phyloP scores from a whole-genome alignment of 345 rosid genomes.

The Fremontodendron californicum region DNA sequence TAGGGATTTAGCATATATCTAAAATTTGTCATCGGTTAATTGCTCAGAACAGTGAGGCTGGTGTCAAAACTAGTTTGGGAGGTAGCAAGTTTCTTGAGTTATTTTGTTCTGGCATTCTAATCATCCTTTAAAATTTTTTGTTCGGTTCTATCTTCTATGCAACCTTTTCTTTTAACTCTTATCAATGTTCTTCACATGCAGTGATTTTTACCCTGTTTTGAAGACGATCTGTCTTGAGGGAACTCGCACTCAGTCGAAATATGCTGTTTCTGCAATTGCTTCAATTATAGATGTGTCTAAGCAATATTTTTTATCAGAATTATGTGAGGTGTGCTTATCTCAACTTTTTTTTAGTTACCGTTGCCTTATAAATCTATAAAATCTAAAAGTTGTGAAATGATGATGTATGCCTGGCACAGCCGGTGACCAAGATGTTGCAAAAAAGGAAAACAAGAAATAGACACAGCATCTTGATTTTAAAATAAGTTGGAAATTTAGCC shows the following conservation, averaged over 20 bases:
- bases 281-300: slow-evolving; percentile 54
- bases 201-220: slow-evolving; percentile 63
- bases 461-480: neutral
- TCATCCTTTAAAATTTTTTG: neutral
- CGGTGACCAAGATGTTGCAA: neutral
- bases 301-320: slow-evolving; percentile 39
- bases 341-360: neutral
- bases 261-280: slow-evolving; percentile 81
- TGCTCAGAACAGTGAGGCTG: neutral
- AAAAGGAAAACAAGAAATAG: neutral
- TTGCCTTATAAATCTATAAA: neutral
- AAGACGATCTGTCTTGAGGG: slow-evolving; percentile 68
- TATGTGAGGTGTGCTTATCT: slow-evolving; percentile 60
- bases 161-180: neutral
- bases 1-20: neutral
- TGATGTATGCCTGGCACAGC: neutral
- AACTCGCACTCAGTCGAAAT: slow-evolving; percentile 74
- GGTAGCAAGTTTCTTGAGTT: slow-evolving; percentile 5
- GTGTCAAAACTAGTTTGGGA: neutral
- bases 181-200: slow-evolving; percentile 26
- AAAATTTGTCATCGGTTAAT: neutral
- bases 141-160: neutral
- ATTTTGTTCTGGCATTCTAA: neutral
- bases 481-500: neutral
- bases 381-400: neutral